Evolutionary conservation across 2,329 filamentous ascomycete genomes (phyloP).

Genomic region (Coleophoma cylindrospora): DNA sequence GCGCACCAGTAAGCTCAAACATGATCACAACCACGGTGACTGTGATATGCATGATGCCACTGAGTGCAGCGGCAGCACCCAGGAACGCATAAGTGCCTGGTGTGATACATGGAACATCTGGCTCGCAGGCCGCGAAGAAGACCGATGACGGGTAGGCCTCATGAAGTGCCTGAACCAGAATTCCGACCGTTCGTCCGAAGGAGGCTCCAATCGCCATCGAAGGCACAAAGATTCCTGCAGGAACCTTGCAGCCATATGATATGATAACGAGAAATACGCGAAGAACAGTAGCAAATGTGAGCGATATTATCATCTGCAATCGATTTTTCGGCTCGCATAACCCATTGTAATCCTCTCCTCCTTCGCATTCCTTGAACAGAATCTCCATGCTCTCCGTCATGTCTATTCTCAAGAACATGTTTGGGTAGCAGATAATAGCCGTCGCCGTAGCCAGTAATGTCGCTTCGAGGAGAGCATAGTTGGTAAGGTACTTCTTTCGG

Average conservation of each 20-base stretch:
- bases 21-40: conserved; percentile 98
- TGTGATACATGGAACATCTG: conserved; percentile 92
- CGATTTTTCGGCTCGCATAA: conserved; percentile 78
- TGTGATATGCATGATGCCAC: conserved; percentile 97
- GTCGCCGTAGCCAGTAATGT: conserved; percentile 78
- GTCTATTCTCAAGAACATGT: conserved; percentile 90
- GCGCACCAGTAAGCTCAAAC: conserved; percentile 96
- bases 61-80: conserved; percentile 84
- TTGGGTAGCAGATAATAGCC: conserved; percentile 92
- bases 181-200: conserved; percentile 91
- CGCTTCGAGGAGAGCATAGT: conserved; percentile 82
- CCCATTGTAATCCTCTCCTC: conserved; percentile 79
- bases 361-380: conserved; percentile 89
- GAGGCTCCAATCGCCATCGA: conserved; percentile 96
- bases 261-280: conserved; percentile 85
- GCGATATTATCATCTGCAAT: conserved; percentile 71
- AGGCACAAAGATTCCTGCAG: conserved; percentile 94
- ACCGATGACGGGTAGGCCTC: conserved; percentile 75
- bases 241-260: conserved; percentile 96
- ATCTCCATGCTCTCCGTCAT: conserved; percentile 99
- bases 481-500: conserved; percentile 82
- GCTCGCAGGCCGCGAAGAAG: conserved; percentile 85
- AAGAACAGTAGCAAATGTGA: conserved; percentile 74
- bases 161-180: conserved; percentile 84
- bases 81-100: conserved; percentile 96